These are phyloP conservation scores for Penicillium freii DNA, from an alignment of 2,329 filamentous ascomycete genomes.

Conservation along the genomic window DNA sequence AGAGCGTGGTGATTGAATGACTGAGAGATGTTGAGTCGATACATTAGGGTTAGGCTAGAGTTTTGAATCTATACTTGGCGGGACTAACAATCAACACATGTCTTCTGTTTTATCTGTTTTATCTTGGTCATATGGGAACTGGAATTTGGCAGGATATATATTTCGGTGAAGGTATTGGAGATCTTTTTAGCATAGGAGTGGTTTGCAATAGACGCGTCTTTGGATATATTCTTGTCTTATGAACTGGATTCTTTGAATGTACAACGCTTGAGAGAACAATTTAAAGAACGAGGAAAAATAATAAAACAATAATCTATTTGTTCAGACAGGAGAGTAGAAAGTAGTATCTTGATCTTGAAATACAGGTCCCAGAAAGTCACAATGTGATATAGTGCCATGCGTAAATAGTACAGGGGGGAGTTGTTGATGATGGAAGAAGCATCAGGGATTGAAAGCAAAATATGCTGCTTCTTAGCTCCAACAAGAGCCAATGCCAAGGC, in stretches of 20 bases:
- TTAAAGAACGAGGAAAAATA: background rate
- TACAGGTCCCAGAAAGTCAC: conserved; percentile 22
- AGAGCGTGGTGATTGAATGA: background rate
- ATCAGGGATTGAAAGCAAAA: conserved; percentile 2
- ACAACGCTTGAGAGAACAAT: background rate
- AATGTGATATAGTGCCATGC: conserved; percentile 23
- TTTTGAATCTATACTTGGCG: no score
- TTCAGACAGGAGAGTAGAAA: conserved; percentile 28
- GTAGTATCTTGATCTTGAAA: conserved; percentile 24
- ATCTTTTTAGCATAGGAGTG: background rate
- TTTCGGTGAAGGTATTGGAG: background rate
- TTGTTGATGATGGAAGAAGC: conserved; percentile 6
- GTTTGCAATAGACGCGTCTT: background rate
- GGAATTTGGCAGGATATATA: background rate
- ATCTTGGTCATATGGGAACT: no score
- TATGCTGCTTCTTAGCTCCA: background rate
- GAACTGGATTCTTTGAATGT: background rate
- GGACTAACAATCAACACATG: no score
- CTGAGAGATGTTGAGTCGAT: background rate
- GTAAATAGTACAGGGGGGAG: conserved; percentile 17
- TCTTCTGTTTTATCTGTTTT: no score
- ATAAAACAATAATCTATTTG: conserved; percentile 17
- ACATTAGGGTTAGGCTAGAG: background rate
- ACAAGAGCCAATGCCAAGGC: conserved; percentile 9
- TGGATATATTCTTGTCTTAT: background rate